These are phyloP conservation scores for Teunomyces atbi DNA, from an alignment of 805 yeast species.

Conservation along the genomic window DNA sequence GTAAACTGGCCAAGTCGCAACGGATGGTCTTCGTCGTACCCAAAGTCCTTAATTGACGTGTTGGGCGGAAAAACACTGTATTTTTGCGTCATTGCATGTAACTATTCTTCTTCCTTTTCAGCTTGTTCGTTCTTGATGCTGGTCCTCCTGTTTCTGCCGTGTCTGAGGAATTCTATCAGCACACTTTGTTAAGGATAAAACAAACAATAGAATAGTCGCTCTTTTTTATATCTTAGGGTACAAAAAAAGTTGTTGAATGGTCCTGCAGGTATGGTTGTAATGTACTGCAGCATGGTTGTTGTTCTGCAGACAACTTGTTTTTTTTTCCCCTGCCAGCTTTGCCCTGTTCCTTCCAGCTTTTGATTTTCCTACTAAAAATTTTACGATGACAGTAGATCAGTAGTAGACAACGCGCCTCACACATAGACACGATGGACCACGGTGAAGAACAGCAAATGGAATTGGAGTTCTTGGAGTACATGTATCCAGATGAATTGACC, in stretches of 20 bases:
- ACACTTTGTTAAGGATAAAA: not conserved
- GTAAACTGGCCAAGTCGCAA: conserved; percentile 18
- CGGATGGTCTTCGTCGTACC: conserved; percentile 20
- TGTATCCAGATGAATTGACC: conserved; percentile 88
- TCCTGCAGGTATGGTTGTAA: not conserved
- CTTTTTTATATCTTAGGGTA: not conserved
- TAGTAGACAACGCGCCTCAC: not conserved
- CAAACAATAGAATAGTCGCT: not conserved
- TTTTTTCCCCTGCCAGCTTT: not conserved
- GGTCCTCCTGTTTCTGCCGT: not conserved
- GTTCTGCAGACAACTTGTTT: not conserved
- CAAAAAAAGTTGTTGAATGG: not conserved
- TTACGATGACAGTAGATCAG: not conserved
- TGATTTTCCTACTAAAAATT: not conserved
- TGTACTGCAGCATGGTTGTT: not conserved
- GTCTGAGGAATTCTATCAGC: not conserved
- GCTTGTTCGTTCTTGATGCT: not conserved
- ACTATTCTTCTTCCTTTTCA: not conserved
- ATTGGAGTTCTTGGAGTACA: conserved; percentile 82
- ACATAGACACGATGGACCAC: conserved; percentile 54
- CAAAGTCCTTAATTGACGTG: conserved; percentile 22
- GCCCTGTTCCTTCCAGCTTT: not conserved
- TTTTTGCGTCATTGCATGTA: not conserved
- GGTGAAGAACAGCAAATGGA: conserved; percentile 86
- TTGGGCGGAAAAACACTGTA: conserved; percentile 15